These are phyloP conservation scores for Hammondia hammondi DNA, from an alignment of 169 alveolate species.

Conservation along the genomic window DNA sequence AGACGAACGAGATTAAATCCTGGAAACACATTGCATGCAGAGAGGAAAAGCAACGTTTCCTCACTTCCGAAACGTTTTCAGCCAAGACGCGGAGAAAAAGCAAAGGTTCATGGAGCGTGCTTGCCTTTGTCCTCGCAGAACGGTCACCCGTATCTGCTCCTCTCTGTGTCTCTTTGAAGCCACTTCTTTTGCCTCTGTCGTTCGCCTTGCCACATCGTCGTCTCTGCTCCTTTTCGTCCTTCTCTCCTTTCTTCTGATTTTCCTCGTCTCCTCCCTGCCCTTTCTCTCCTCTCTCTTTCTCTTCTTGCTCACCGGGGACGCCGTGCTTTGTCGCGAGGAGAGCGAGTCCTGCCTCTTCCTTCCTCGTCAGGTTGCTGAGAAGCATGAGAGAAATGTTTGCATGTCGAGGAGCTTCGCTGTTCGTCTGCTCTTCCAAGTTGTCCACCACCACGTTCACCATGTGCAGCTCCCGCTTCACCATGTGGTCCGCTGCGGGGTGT, in stretches of 20 bases:
- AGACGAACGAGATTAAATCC: constrained; percentile 12
- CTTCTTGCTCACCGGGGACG: background rate
- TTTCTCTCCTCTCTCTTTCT: background rate
- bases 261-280: background rate
- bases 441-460: background rate
- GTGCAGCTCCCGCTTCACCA: background rate
- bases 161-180: no score
- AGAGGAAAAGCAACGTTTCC: no score
- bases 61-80: no score
- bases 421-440: background rate
- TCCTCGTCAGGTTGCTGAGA: background rate
- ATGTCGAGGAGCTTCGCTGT: background rate
- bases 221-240: background rate
- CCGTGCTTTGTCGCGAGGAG: background rate
- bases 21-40: background rate
- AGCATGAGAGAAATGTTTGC: constrained; percentile 11
- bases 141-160: no score
- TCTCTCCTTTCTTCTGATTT: background rate
- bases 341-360: background rate
- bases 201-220: no score
- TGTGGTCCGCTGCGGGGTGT: constrained; percentile 9
- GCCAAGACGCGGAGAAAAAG: no score
- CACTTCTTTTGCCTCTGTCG: no score
- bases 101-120: no score
- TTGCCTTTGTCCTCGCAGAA: no score